Base-by-base conservation (phyloP, 495 filamentous ascomycete species). In the Penicillium turbatum region DNA sequence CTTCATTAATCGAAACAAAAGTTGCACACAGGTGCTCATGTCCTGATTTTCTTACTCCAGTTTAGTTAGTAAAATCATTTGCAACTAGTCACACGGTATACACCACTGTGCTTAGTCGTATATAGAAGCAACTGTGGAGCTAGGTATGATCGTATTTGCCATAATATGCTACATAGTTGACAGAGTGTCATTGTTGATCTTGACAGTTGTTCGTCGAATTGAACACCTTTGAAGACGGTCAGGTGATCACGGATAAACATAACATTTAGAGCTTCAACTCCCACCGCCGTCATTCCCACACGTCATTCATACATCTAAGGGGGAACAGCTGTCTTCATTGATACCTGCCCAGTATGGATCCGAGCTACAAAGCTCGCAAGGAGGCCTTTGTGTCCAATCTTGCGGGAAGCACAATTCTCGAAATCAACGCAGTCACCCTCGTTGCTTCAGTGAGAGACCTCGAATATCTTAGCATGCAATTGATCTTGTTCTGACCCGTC, bases 331-430 rank as follows among this genome's bases (percentile, higher is more conserved):
- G 10, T 48, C 46, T 31, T 27, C 30, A 38, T 38, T 29, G 47
- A 49, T 16, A 42, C 31, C 38, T 43, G 38, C 6, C 44, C 37
- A 68, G 38, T 17, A 84, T 84, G 82, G 79, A 79, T 40, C 68
- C 74, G 26, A 84, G 76, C 70, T 92, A 95, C 73, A 99, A 97
- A 74, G 80, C 85, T 46, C 79, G 84, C 45, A 99, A 97, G 69
- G 91, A 96, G 77, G 89, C 89, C 51, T 96, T 95, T 64, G 93
- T 99, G 60, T 96, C 92, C 16, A 87, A 90, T 65, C 83, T 95
- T 30, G 83, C 86, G n/a, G 93, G 93, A 34, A 90, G 92, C 35
- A 76, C 80, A 12, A 85, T 97, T 42, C 65, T 73, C 26, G 93
- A 99, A 64, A 92, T 99, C 72, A 92, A 95, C 60, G 75, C 78